These are phyloP conservation scores for Melampsora occidentalis DNA, from an alignment of 1,284 basidiomycete genomes.

Conservation along the genomic window DNA sequence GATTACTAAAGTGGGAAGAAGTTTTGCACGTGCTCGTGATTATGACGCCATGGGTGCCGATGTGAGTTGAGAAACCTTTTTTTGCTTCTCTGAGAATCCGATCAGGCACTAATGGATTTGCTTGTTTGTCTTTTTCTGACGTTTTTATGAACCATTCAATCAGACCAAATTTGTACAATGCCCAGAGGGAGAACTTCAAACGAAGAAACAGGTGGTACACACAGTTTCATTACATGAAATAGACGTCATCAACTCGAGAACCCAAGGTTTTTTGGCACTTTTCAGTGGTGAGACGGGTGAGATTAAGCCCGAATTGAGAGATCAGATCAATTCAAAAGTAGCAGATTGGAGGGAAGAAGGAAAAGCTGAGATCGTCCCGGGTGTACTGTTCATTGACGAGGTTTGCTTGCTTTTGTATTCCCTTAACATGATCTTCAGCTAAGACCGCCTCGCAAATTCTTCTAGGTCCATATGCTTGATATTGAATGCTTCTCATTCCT, in stretches of 20 bases:
- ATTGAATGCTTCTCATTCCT: slow-evolving; percentile 99
- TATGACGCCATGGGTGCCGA: slow-evolving; percentile 99
- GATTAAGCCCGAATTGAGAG: slow-evolving; percentile 94
- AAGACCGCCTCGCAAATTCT: slow-evolving; percentile 56
- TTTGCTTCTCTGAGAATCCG: slow-evolving; percentile 4
- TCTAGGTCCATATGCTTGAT: slow-evolving; percentile 98
- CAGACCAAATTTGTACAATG: slow-evolving; percentile 97
- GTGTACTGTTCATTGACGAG: slow-evolving; percentile 62
- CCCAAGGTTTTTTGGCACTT: slow-evolving; percentile 74
- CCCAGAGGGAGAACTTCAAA: slow-evolving; percentile 96
- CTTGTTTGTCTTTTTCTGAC: not conserved
- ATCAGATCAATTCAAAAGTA: slow-evolving; percentile 95
- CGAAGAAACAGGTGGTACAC: slow-evolving; percentile 92
- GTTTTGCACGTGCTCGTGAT: slow-evolving; percentile 91
- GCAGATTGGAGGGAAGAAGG: slow-evolving; percentile 98
- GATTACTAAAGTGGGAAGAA: slow-evolving; percentile 90
- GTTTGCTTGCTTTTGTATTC: slow-evolving; percentile 16
- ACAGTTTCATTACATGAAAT: slow-evolving; percentile 98
- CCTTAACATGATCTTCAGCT: slow-evolving; percentile 26
- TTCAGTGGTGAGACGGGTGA: slow-evolving; percentile 87
- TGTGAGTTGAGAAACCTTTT: slow-evolving; percentile 61
- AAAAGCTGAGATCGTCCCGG: slow-evolving; percentile 95
- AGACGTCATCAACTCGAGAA: slow-evolving; percentile 97
- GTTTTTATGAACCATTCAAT: slow-evolving; percentile 1
- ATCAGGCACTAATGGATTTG: not conserved